Percentiles rank a stretch among this genome's conserved stretches.
Conservation (phyloP, 225 moss, liverwort and hornwort species). For the Lunularia cruciata region DNA sequence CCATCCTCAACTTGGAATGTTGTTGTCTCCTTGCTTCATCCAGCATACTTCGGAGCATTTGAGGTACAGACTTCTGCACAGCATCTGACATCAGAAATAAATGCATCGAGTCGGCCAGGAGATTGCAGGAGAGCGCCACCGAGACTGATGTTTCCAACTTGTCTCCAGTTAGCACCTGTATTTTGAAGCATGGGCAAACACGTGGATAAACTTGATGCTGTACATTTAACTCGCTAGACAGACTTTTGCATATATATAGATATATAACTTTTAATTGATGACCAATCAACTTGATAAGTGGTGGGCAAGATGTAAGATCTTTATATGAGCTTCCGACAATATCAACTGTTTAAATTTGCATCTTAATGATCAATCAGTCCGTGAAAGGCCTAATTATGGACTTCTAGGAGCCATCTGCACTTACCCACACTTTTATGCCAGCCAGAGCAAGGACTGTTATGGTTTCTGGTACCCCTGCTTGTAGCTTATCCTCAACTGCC, state of each 20-base stretch:
- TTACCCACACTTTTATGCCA: conserved; percentile 91
- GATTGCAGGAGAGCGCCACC: conserved; percentile 86
- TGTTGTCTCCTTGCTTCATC: conserved; percentile 65
- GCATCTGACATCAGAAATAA: conserved; percentile 82
- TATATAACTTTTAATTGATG: too few species aligned
- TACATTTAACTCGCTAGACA: too few species aligned
- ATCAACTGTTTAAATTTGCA: too few species aligned
- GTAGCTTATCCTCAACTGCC: conserved; percentile 90
- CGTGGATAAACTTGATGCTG: too few species aligned
- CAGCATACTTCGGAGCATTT: conserved; percentile 70
- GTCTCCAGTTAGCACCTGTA: conserved; percentile 88
- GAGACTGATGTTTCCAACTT: conserved; percentile 89
- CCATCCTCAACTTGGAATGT: conserved; percentile 31
- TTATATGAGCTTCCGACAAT: too few species aligned
- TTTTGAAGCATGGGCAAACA: neutral
- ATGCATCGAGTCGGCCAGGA: conserved; percentile 89
- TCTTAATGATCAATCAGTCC: too few species aligned
- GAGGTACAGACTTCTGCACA: conserved; percentile 54
- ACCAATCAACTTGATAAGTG: too few species aligned
- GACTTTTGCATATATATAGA: too few species aligned
- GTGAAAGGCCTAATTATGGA: too few species aligned
- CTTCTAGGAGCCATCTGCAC: too few species aligned
- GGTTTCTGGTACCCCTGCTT: conserved; percentile 91
- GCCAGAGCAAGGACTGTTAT: conserved; percentile 64
- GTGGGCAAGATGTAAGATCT: too few species aligned